Evolutionary conservation across 441 rosid genomes (phyloP).

Genomic region (Erodium moschatum): DNA sequence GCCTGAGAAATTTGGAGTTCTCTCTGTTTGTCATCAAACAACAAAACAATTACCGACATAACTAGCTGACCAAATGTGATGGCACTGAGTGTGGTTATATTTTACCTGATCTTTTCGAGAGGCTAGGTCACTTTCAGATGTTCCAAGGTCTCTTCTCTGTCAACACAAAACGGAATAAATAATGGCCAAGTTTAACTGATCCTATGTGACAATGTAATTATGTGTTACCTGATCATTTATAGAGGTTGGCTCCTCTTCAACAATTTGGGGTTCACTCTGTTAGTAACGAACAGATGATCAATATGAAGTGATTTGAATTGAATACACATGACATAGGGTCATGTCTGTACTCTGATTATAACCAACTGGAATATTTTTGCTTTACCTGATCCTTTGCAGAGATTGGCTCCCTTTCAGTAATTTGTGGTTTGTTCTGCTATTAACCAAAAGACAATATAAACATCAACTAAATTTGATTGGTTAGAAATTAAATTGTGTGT

Average conservation of each 20-base stretch:
- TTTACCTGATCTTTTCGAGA: slow-evolving; percentile 4
- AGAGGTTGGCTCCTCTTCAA: slow-evolving; percentile 36
- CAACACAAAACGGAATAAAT: background rate
- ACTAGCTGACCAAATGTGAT: background rate
- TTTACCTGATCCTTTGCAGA: background rate
- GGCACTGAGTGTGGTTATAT: background rate
- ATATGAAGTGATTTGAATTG: background rate
- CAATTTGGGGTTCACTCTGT: slow-evolving; percentile 18
- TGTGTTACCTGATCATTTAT: slow-evolving; percentile 20
- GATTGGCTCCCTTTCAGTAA: background rate
- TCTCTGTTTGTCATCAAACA: slow-evolving; percentile 5
- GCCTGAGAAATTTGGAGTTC: slow-evolving; percentile 6
- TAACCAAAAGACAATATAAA: background rate
- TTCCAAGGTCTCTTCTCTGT: slow-evolving; percentile 1
- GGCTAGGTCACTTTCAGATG: slow-evolving; percentile 1
- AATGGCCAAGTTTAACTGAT: background rate
- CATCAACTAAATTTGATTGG: background rate
- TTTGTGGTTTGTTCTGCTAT: background rate
- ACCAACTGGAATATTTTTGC: background rate
- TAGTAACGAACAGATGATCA: background rate
- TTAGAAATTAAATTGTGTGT: background rate
- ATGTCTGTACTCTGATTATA: background rate
- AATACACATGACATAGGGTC: background rate
- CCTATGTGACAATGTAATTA: background rate
- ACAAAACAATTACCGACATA: background rate